Evolutionary conservation across 805 yeast species (phyloP), one percentile per base, ranked within the genome.

Genomic region (Metschnikowia continentalis): DNA sequence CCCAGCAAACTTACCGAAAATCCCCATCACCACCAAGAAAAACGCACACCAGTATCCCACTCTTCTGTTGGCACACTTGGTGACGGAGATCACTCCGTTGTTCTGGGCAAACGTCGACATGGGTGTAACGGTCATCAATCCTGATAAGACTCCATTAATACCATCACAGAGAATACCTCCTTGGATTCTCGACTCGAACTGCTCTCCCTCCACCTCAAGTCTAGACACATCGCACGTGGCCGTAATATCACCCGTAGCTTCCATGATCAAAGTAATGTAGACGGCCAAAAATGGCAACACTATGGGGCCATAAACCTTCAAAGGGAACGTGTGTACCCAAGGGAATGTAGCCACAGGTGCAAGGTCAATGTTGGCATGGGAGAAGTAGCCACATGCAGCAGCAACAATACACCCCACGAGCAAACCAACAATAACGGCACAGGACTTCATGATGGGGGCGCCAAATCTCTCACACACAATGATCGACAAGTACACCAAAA

Each of bases 161-260:
- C 96, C 97, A 68, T 90, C 96, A 17, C 95, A 94, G 35, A 90
- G 75, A 42, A 90, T 80, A 69, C 96, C 97, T 61, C 97, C 97
- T 72, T 91, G 97, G 57, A 91, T 78, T 68, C 97, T 77, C 15
- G 91, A 81, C 59, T 90, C 96, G 66, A 86, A 90, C 17, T 77
- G 60, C 42, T 80, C 83, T 56, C 97, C 97, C 63, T 86, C 91
- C 51, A 89, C 90, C 54, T 86, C 90, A 54, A 86, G 72, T 59
- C 96, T 76, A 7, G 96, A 88, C 19, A 91, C 97, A 68, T 90
- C 97, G 51, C 89, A 86, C 40, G 96, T 88, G 35, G 97, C 97
- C 32, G 96, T 89, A 64, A 90, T 86, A 68, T 90, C 97, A 67
- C 97, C 97, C 63, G 90, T 89, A 49, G 96, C 87, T 73, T 91